These are phyloP conservation scores for Sphaerosporella brunnea DNA, from an alignment of 495 filamentous ascomycete species.

Conservation along the genomic window DNA sequence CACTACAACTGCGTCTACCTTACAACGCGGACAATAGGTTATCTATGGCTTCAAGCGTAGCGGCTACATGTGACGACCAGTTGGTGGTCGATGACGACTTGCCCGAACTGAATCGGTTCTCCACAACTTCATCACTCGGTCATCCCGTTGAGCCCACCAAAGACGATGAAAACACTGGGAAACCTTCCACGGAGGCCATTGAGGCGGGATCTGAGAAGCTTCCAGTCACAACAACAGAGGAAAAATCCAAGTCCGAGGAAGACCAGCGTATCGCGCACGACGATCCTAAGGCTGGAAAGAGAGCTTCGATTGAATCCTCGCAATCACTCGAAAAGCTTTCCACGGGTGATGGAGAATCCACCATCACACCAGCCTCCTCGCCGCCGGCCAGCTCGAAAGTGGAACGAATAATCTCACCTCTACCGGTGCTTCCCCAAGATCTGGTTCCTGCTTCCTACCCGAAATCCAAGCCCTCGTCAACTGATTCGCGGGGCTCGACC, in stretches of 20 bases:
- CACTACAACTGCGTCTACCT: not conserved
- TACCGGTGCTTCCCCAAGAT: constrained; percentile 5
- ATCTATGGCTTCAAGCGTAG: constrained; percentile 15
- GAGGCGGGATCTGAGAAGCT: no score
- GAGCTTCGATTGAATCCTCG: constrained; percentile 7
- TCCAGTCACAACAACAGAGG: no score
- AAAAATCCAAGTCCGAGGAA: no score
- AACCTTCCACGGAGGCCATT: no score
- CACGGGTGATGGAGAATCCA: not conserved
- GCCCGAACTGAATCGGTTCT: constrained; percentile 4
- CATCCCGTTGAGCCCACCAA: no score
- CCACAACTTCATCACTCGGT: not conserved
- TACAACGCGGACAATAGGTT: not conserved
- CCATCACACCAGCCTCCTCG: constrained; percentile 14
- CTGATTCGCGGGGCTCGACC: constrained; percentile 4
- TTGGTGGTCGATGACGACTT: constrained; percentile 23
- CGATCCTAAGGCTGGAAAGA: no score
- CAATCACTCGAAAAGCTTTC: no score
- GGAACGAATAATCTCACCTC: no score
- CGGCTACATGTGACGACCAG: constrained; percentile 19
- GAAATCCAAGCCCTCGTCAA: constrained; percentile 9
- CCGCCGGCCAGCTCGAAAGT: constrained; percentile 3
- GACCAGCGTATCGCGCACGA: no score
- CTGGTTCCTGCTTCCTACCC: constrained; percentile 18
- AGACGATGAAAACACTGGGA: no score